Evolutionary conservation across 2,329 filamentous ascomycete species (phyloP).

Genomic region (Fragosphaeria purpurea): DNA sequence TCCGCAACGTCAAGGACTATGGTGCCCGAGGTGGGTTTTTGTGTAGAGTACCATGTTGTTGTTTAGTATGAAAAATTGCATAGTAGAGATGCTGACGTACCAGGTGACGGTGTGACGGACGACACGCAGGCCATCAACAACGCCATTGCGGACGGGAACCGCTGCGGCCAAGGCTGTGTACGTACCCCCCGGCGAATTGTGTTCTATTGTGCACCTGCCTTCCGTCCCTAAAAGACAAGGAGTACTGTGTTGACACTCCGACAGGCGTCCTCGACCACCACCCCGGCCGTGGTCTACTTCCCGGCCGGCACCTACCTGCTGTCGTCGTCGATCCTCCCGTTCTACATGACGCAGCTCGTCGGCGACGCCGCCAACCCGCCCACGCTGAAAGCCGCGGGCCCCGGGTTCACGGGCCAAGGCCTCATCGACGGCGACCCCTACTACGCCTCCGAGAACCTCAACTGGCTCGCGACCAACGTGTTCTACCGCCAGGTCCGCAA

Average conservation of each 20-base stretch:
- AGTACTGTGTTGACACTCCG: too few relatives aligned
- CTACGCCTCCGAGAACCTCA: conserved; percentile 16
- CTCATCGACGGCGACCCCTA: conserved; percentile 24
- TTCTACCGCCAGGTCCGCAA: conserved; percentile 49
- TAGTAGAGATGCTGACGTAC: too few relatives aligned
- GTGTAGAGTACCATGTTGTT: too few relatives aligned
- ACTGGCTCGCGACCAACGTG: conserved; percentile 37
- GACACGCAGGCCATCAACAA: conserved; percentile 64
- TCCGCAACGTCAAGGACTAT: conserved; percentile 38
- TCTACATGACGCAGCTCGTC: conserved; percentile 13
- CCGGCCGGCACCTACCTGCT: conserved; percentile 14
- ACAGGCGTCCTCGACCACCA: conserved; percentile 7
- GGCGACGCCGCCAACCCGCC: conserved; percentile 12
- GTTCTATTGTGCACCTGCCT: neutral
- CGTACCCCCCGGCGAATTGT: neutral
- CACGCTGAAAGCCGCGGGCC: conserved; percentile 4
- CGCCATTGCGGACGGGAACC: conserved; percentile 39
- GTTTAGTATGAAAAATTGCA: too few relatives aligned
- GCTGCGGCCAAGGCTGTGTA: conserved; percentile 10
- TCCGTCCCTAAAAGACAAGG: too few relatives aligned
- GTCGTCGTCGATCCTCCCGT: conserved; percentile 8
- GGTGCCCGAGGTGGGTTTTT: conserved; percentile 29
- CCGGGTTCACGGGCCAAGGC: conserved; percentile 2
- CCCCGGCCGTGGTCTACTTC: conserved; percentile 14
- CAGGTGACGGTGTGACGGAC: conserved; percentile 47